Conservation (phyloP, 805 yeast genomes). For the Pachysolen tannophilus region DNA sequence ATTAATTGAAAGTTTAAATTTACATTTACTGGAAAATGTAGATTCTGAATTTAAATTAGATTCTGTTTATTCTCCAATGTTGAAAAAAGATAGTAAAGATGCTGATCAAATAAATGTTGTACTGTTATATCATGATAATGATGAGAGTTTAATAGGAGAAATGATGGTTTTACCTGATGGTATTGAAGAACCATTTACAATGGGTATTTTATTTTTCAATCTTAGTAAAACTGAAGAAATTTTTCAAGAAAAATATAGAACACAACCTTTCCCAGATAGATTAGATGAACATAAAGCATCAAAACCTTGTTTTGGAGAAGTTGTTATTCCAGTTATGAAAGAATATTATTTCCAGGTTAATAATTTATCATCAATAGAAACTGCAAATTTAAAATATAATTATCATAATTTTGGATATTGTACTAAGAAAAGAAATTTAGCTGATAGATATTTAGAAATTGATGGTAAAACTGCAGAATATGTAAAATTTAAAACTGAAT, state of each 20-base stretch:
- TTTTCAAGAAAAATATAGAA: conserved; percentile 1
- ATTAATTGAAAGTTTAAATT: conserved; percentile 1
- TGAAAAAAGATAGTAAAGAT: conserved; percentile 7
- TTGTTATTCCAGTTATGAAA: conserved; percentile 1
- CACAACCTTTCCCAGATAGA: conserved; percentile 2
- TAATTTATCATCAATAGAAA: conserved; percentile 1
- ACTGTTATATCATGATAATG: neutral
- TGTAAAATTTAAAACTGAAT: conserved; percentile 7
- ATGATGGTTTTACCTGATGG: conserved; percentile 7
- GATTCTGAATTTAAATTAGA: neutral
- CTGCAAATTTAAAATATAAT: neutral
- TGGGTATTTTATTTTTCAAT: conserved; percentile 4
- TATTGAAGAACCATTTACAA: conserved; percentile 4
- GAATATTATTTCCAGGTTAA: conserved; percentile 2
- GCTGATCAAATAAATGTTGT: conserved; percentile 4
- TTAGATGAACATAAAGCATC: conserved; percentile 7
- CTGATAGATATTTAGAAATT: conserved; percentile 5
- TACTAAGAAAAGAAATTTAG: conserved; percentile 1
- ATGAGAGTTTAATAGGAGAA: conserved; percentile 2
- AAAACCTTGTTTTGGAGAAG: conserved; percentile 8
- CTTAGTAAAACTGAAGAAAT: conserved; percentile 2
- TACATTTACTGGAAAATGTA: neutral
- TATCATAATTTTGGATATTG: conserved; percentile 8
- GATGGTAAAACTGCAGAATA: conserved; percentile 5
- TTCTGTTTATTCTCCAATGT: conserved; percentile 2